Base-by-base conservation (phyloP, 306 rosid genomes). In the Astragalus membranaceus region DNA sequence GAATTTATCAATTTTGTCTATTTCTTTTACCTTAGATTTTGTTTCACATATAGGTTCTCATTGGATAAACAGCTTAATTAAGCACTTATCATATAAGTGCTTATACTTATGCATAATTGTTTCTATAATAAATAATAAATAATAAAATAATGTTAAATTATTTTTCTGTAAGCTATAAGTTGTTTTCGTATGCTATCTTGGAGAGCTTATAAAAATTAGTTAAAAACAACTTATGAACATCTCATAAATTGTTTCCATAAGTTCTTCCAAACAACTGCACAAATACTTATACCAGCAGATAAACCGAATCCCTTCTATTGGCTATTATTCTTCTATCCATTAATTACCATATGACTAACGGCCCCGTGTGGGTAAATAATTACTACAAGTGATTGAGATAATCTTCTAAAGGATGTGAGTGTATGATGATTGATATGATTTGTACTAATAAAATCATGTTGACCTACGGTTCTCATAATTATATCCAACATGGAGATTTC, bases 381-480 rank as follows among this genome's bases (percentile, higher is more conserved):
- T 29, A 13, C 17, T 9, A 61, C 4, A 23, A 26, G 36, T 54
- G 35, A 54, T 54, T 54, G 72, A 62, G 35, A 11, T 79, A 23
- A 76, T 81, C 72, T 62, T 55, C 3, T 23, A 32, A 32, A 17
- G 10, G 46, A 77, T 8, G 17, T 58, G 55, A 54, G 37, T 33
- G 26, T 50, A 46, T 33, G 41, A 23, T 61, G 35, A 17, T 68
- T 72, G 84, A 78, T 82, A 71, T 80, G 76, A 82, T 79, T 69
- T 44, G 10, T 55, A 29, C 32, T 65, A 14, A 56, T 64, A 73
- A 61, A 60, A 69, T 66, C 73, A 63, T 43, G 48, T 81, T 72
- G 80, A 69, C 80, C 66, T 42, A 50, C 37, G 49, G 65, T 52
- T 66, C 69, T 15, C 16, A 58, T 53, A 60, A 51, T 52, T 52